Evolutionary conservation across 208 protist genomes (phyloP).

Genomic region (Trypanosoma cruzi): DNA sequence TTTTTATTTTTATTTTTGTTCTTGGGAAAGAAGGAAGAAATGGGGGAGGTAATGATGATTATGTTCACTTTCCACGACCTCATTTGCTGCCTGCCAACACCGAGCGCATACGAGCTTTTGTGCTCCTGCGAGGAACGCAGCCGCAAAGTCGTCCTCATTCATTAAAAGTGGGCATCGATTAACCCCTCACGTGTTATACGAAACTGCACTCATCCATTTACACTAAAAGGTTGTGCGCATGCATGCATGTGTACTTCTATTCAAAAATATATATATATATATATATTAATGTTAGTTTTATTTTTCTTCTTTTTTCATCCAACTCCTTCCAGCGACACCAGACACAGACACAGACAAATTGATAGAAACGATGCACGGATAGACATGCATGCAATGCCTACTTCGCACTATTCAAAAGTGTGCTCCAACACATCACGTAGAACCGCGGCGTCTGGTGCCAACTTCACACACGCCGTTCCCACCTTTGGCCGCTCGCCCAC

Average conservation of each 20-base stretch:
- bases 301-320: neutral
- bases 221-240: neutral
- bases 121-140: too few species aligned
- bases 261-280: neutral
- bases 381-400: neutral
- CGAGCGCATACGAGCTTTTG: too few species aligned
- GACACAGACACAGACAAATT: too few species aligned
- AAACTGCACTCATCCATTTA: neutral
- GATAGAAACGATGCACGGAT: neutral
- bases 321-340: too few species aligned
- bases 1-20: neutral
- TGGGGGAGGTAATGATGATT: neutral
- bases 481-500: slow-evolving; percentile 87
- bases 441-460: slow-evolving; percentile 53
- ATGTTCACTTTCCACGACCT: neutral
- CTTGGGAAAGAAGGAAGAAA: neutral
- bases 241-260: neutral
- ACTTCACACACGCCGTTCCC: slow-evolving; percentile 77
- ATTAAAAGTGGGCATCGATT: neutral
- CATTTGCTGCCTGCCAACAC: neutral
- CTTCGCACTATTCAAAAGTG: slow-evolving; percentile 37
- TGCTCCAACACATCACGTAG: slow-evolving; percentile 81
- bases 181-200: neutral
- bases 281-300: neutral
- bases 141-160: neutral